A percentile compares a stretch with the other conserved stretches of the same genome.
These are phyloP conservation scores for Trypanosomatidae sp. DNA, from an alignment of 208 protist species.

Conservation along the genomic window DNA sequence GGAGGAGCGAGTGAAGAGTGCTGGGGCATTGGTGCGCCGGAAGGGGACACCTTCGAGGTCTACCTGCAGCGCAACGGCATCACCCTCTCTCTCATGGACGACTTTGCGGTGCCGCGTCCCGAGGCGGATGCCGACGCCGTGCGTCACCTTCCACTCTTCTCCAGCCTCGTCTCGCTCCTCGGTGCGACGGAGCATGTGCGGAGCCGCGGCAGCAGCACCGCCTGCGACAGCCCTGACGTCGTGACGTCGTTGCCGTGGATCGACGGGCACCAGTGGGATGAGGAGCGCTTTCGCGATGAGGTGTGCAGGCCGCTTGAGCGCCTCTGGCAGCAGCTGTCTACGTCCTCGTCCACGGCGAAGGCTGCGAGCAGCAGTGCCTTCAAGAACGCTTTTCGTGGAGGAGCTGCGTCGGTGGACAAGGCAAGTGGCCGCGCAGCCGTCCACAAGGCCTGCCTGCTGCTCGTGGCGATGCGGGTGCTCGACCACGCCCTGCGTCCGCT, in stretches of 20 bases:
- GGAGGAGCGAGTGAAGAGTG: too few species aligned
- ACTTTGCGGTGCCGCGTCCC: constrained; percentile 14
- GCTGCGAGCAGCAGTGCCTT: constrained; percentile 1
- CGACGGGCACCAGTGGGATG: constrained; percentile 17
- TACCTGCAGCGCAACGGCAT: constrained; percentile 33
- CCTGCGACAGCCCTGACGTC: neutral
- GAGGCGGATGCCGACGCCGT: constrained; percentile 21
- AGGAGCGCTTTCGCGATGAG: constrained; percentile 19
- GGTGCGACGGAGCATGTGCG: constrained; percentile 12
- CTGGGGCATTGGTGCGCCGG: neutral
- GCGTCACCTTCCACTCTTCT: constrained; percentile 14
- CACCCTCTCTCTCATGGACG: constrained; percentile 17
- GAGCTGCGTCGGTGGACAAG: too few species aligned
- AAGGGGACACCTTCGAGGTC: constrained; percentile 25
- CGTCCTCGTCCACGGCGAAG: neutral
- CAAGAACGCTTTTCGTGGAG: too few species aligned
- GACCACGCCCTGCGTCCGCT: constrained; percentile 47
- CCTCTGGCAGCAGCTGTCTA: constrained; percentile 22
- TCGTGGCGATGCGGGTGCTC: constrained; percentile 36
- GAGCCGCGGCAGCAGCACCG: too few species aligned
- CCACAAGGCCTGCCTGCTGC: constrained; percentile 31
- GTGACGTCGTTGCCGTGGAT: constrained; percentile 27
- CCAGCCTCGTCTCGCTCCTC: constrained; percentile 10
- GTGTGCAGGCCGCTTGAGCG: constrained; percentile 13
- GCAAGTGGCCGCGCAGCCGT: too few species aligned